Conservation (phyloP, 768 basidiomycete species). For the Leccinum boreale region DNA sequence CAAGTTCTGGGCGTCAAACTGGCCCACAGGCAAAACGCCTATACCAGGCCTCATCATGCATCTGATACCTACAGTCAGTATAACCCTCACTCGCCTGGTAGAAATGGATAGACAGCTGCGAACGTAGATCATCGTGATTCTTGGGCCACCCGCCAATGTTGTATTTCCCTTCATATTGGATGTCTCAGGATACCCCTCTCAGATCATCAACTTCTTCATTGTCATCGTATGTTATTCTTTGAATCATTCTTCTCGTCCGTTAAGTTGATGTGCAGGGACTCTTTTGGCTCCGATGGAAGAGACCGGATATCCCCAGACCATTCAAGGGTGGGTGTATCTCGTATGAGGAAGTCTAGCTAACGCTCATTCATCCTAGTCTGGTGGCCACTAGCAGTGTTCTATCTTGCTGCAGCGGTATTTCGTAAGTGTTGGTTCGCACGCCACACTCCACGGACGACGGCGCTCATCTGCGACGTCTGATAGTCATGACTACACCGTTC, state of each 20-base stretch:
- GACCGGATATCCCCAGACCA: slow-evolving; percentile 45
- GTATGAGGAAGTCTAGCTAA: slow-evolving; percentile 2
- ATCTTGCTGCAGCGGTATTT: slow-evolving; percentile 48
- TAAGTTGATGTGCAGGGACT: slow-evolving; percentile 38
- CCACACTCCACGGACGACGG: slow-evolving; percentile 5
- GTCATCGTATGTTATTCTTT: slow-evolving; percentile 40
- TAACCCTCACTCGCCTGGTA: neutral
- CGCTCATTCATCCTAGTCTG: slow-evolving; percentile 36
- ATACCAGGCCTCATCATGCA: slow-evolving; percentile 54
- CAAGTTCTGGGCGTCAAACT: slow-evolving; percentile 58
- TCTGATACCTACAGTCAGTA: slow-evolving; percentile 46
- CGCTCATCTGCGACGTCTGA: neutral
- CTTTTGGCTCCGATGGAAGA: slow-evolving; percentile 53
- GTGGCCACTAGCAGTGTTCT: slow-evolving; percentile 54
- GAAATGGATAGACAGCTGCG: neutral
- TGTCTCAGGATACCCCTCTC: slow-evolving; percentile 44
- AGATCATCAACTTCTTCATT: slow-evolving; percentile 56
- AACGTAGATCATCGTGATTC: slow-evolving; percentile 46
- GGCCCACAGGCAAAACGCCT: slow-evolving; percentile 54
- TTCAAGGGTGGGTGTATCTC: slow-evolving; percentile 42
- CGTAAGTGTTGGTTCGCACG: slow-evolving; percentile 32
- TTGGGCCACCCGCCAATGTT: slow-evolving; percentile 48
- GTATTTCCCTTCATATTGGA: slow-evolving; percentile 62
- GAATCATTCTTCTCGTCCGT: slow-evolving; percentile 20
- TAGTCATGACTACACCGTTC: slow-evolving; percentile 58